phyloP scores from a whole-genome alignment of 768 basidiomycete genomes.

The Paxillus ammoniavirescens region DNA sequence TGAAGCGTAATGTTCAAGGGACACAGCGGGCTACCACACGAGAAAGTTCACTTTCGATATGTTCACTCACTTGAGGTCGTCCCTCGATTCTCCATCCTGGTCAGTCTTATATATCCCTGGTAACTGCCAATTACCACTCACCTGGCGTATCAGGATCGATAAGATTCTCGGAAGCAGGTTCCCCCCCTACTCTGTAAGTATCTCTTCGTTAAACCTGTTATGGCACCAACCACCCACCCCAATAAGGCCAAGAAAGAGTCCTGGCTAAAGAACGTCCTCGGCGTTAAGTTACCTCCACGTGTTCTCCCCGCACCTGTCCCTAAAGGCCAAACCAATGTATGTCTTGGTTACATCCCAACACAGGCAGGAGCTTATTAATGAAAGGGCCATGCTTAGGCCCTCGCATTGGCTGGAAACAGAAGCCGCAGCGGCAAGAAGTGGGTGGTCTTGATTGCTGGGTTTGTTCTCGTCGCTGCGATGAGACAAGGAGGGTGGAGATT shows the following conservation, averaged over 20 bases:
- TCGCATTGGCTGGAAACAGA: not conserved
- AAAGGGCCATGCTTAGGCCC: conserved; percentile 7
- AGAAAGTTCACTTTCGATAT: conserved; percentile 75
- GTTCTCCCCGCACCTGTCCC: conserved; percentile 4
- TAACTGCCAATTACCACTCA: not conserved
- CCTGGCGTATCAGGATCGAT: conserved; percentile 19
- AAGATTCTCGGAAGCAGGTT: conserved; percentile 25
- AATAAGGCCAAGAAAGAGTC: conserved; percentile 25
- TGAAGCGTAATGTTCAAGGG: not conserved
- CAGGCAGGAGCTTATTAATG: conserved; percentile 12
- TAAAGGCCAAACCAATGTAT: conserved; percentile 15
- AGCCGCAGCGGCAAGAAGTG: not conserved
- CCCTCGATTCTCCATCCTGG: conserved; percentile 43
- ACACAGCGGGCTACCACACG: conserved; percentile 62
- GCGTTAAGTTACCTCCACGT: conserved; percentile 22
- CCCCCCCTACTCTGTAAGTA: conserved; percentile 28
- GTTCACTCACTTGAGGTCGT: conserved; percentile 73
- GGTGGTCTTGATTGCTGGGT: conserved; percentile 1
- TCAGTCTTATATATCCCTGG: not conserved
- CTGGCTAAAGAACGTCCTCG: conserved; percentile 15
- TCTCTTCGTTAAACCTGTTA: not conserved
- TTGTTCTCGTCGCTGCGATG: conserved; percentile 10
- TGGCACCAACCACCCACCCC: not conserved
- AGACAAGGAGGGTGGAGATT: not conserved
- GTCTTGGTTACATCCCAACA: not conserved